Conservation (phyloP, 306 rosid species). For the Gastrolobium bilobum region DNA sequence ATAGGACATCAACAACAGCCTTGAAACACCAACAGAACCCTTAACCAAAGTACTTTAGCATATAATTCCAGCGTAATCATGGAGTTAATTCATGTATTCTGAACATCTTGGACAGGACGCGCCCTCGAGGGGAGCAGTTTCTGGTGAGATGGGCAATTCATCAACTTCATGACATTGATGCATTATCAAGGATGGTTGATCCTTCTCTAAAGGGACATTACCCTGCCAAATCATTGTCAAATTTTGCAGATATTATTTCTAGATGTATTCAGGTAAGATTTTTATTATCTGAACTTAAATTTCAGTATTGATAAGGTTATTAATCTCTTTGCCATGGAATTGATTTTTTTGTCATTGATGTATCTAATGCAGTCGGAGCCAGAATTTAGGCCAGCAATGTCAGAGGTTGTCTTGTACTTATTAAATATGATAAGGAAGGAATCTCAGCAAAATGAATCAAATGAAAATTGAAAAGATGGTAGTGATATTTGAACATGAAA, state of each 20-base stretch:
- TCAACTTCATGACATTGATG: conserved; percentile 95
- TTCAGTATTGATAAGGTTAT: conserved; percentile 17
- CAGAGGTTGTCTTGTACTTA: conserved; percentile 87
- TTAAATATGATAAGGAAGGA: conserved; percentile 81
- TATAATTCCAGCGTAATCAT: conserved; percentile 16
- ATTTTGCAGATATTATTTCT: conserved; percentile 86
- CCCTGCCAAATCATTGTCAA: conserved; percentile 86
- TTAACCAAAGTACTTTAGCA: conserved; percentile 9
- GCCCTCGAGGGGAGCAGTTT: conserved; percentile 84
- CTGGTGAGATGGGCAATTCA: conserved; percentile 92
- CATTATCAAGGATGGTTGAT: conserved; percentile 93
- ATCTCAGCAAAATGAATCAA: conserved; percentile 64
- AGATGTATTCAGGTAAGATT: conserved; percentile 86
- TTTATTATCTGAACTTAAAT: conserved; percentile 9
- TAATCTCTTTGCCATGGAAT: conserved; percentile 3
- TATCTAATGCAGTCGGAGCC: conserved; percentile 79
- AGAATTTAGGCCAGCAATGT: conserved; percentile 93
- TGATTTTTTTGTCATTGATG: conserved; percentile 38
- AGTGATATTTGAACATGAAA: conserved; percentile 37
- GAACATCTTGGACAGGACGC: conserved; percentile 54
- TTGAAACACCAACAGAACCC: too few species aligned
- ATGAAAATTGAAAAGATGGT: conserved; percentile 58
- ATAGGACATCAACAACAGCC: too few species aligned
- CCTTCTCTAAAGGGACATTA: conserved; percentile 76
- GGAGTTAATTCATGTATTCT: background rate